These are phyloP conservation scores for Mucor piriformis DNA, from an alignment of 371 early-diverging fungal genomes.

Conservation along the genomic window DNA sequence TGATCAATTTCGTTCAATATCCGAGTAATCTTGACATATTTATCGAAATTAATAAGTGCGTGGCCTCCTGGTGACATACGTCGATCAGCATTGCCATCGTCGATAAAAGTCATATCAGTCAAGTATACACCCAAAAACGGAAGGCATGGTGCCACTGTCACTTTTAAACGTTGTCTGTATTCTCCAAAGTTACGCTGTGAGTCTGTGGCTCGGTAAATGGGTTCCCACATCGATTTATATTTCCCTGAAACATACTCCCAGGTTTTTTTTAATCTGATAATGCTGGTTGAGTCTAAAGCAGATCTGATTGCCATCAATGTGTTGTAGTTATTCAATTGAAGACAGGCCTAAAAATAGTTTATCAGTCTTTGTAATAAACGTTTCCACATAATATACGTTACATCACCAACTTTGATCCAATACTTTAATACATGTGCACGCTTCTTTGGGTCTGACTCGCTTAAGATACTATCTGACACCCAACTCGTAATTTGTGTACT, in stretches of 20 bases:
- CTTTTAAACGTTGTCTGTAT: conserved; percentile 70
- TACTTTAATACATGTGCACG: conserved; percentile 70
- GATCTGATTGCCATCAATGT: conserved; percentile 80
- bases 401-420: conserved; percentile 69
- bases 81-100: conserved; percentile 48
- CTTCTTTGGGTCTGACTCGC: conserved; percentile 67
- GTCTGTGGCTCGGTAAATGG: conserved; percentile 66
- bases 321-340: conserved; percentile 78
- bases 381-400: conserved; percentile 6
- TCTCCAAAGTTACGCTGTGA: conserved; percentile 74
- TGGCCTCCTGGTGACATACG: conserved; percentile 39
- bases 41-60: conserved; percentile 81
- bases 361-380: not conserved
- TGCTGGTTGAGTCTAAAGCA: conserved; percentile 76
- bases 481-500: conserved; percentile 66
- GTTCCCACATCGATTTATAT: conserved; percentile 53
- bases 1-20: conserved; percentile 77
- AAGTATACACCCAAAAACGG: conserved; percentile 88
- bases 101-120: conserved; percentile 87
- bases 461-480: conserved; percentile 71
- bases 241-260: conserved; percentile 69
- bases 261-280: conserved; percentile 72
- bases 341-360: conserved; percentile 44
- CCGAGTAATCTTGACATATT: conserved; percentile 66
- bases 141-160: conserved; percentile 70